Conservation (phyloP, 2,329 filamentous ascomycete species). For the Talaromyces sp. region DNA sequence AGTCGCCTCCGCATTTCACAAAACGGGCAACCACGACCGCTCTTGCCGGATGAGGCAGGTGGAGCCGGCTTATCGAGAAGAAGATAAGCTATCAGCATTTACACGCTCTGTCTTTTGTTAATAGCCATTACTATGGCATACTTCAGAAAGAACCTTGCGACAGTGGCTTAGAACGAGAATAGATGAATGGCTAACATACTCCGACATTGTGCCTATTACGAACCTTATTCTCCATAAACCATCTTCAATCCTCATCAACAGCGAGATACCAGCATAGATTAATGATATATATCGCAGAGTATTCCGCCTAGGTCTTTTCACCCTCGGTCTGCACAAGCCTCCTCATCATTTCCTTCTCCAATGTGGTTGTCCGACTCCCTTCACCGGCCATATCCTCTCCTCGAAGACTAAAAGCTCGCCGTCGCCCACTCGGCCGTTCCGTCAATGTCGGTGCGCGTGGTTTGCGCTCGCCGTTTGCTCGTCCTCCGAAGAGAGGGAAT, state of each 20-base stretch:
- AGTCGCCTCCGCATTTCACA: conserved; percentile 19
- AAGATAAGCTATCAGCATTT: conserved; percentile 1
- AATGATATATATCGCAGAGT: neutral
- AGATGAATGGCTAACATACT: neutral
- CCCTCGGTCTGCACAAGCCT: conserved; percentile 8
- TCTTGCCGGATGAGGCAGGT: conserved; percentile 13
- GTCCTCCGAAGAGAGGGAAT: conserved; percentile 59
- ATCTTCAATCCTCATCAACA: neutral
- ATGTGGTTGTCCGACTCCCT: neutral
- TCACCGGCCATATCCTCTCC: conserved; percentile 11
- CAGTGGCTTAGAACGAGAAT: neutral
- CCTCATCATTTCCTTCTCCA: conserved; percentile 11
- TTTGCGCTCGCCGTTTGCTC: conserved; percentile 58
- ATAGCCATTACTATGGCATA: neutral
- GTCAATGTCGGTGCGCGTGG: conserved; percentile 61
- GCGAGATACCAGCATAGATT: neutral
- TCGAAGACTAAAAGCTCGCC: conserved; percentile 28
- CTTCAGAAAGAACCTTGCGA: neutral
- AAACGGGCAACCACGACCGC: neutral
- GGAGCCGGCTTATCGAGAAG: conserved; percentile 1
- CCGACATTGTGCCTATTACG: neutral
- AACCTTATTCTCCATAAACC: neutral
- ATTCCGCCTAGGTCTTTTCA: neutral
- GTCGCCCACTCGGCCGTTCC: conserved; percentile 23
- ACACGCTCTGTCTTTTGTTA: neutral